phyloP scores from a whole-genome alignment of 257 asterid species.

The Solanum pennellii region DNA sequence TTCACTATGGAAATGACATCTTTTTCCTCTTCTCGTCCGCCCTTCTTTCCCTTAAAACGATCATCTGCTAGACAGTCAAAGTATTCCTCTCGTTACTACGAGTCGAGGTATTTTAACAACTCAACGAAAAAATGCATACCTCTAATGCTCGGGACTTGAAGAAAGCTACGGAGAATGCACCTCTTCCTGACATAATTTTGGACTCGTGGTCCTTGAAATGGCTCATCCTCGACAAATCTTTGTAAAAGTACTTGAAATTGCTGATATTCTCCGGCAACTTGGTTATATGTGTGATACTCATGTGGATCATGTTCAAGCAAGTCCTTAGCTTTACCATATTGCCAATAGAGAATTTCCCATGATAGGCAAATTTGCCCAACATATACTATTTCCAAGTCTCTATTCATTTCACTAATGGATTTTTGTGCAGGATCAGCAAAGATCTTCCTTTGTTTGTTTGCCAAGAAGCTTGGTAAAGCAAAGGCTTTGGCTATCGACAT shows the following conservation, averaged over 20 bases:
- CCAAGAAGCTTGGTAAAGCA: slow-evolving; percentile 25
- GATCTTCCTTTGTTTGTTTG: slow-evolving; percentile 38
- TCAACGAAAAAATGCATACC: slow-evolving; percentile 16
- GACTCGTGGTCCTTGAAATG: slow-evolving; percentile 50
- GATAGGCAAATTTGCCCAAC: slow-evolving; percentile 72
- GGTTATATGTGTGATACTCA: slow-evolving; percentile 40
- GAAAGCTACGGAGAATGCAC: slow-evolving; percentile 42
- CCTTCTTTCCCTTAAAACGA: slow-evolving; percentile 40
- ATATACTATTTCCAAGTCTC: slow-evolving; percentile 57
- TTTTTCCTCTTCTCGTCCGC: slow-evolving; percentile 19
- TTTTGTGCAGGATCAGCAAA: slow-evolving; percentile 55
- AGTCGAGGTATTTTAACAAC: not conserved
- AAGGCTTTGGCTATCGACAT: slow-evolving; percentile 14
- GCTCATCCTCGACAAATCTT: slow-evolving; percentile 73
- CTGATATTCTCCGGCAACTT: slow-evolving; percentile 56
- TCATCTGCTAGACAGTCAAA: slow-evolving; percentile 36
- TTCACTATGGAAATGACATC: slow-evolving; percentile 31
- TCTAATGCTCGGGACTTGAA: slow-evolving; percentile 63
- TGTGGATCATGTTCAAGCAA: slow-evolving; percentile 26
- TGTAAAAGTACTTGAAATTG: slow-evolving; percentile 74
- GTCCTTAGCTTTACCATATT: slow-evolving; percentile 36
- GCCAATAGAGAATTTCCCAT: slow-evolving; percentile 73
- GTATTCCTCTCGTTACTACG: not conserved
- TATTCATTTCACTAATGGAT: slow-evolving; percentile 34
- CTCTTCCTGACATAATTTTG: slow-evolving; percentile 47